Percentiles rank a stretch among this genome's conserved stretches.
These are phyloP conservation scores for Amaranthus hypochondriacus DNA, from an alignment of 148 eudicot genomes.

Conservation along the genomic window DNA sequence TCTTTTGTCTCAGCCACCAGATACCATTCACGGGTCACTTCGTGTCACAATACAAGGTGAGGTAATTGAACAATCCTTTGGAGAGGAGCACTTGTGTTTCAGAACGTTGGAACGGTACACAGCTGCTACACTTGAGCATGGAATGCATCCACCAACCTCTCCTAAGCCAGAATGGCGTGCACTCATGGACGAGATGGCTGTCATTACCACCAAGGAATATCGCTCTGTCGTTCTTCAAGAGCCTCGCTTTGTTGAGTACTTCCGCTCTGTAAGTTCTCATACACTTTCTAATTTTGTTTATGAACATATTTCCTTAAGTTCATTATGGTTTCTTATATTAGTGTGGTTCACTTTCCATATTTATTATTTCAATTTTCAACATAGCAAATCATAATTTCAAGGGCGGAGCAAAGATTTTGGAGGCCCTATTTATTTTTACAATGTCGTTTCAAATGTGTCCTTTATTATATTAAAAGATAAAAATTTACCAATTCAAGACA, in stretches of 20 bases:
- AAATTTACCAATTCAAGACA: too few relatives aligned
- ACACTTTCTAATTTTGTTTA: neutral
- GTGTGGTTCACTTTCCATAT: neutral
- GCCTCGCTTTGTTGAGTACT: slow-evolving; percentile 84
- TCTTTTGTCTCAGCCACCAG: slow-evolving; percentile 87
- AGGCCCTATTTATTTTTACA: too few relatives aligned
- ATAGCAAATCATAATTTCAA: too few relatives aligned
- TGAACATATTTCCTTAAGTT: neutral
- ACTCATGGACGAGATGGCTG: slow-evolving; percentile 76
- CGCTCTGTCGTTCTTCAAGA: slow-evolving; percentile 78
- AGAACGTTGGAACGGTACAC: slow-evolving; percentile 76
- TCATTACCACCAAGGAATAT: slow-evolving; percentile 66
- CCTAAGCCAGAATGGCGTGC: slow-evolving; percentile 90
- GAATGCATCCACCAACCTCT: slow-evolving; percentile 37
- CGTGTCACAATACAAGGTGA: slow-evolving; percentile 62
- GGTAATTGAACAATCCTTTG: slow-evolving; percentile 45
- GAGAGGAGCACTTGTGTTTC: slow-evolving; percentile 84
- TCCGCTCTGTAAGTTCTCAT: slow-evolving; percentile 60
- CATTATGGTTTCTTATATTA: neutral
- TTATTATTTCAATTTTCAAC: too few relatives aligned
- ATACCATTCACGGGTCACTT: slow-evolving; percentile 72
- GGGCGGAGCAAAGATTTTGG: too few relatives aligned
- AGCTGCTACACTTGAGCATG: slow-evolving; percentile 61
- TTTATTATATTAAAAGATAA: too few relatives aligned
- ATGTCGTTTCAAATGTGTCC: too few relatives aligned